Evolutionary conservation across 257 asterid genomes (phyloP).

Genomic region (Rubia yunnanensis): DNA sequence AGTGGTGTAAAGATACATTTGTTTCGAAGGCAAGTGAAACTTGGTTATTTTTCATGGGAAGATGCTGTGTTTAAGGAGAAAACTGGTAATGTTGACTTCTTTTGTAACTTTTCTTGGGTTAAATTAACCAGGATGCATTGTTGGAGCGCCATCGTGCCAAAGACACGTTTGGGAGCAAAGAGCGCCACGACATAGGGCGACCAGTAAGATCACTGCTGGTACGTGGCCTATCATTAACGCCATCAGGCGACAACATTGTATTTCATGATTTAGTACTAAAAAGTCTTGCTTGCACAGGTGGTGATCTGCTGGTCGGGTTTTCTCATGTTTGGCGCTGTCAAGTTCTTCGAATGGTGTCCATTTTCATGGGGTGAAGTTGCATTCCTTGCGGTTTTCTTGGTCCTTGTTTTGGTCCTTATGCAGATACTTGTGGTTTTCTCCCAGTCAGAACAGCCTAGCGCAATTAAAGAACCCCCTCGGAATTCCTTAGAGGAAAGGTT

Average conservation of each 20-base stretch:
- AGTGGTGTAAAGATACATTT: conserved; percentile 81
- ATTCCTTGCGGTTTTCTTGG: conserved; percentile 47
- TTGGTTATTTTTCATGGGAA: neutral
- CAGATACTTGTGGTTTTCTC: conserved; percentile 58
- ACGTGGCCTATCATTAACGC: neutral
- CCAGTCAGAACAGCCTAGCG: conserved; percentile 53
- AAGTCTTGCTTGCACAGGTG: conserved; percentile 31
- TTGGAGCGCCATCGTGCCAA: conserved; percentile 61
- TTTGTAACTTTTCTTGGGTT: neutral
- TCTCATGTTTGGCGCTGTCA: conserved; percentile 32
- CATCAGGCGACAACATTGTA: no score
- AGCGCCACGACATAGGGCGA: conserved; percentile 40
- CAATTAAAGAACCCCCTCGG: conserved; percentile 24
- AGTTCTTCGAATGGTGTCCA: conserved; percentile 40
- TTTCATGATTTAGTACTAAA: neutral
- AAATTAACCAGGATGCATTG: conserved; percentile 45
- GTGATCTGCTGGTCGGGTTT: conserved; percentile 55
- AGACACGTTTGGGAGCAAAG: conserved; percentile 45
- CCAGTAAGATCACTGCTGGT: conserved; percentile 67
- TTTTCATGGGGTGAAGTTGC: conserved; percentile 60
- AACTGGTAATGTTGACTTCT: no score
- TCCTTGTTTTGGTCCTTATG: conserved; percentile 47
- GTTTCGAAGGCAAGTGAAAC: conserved; percentile 51
- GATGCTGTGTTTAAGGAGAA: no score
- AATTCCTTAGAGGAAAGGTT: conserved; percentile 43